phyloP scores from a whole-genome alignment of 2,329 filamentous ascomycete species.

The Colletotrichum gloeosporioides region DNA sequence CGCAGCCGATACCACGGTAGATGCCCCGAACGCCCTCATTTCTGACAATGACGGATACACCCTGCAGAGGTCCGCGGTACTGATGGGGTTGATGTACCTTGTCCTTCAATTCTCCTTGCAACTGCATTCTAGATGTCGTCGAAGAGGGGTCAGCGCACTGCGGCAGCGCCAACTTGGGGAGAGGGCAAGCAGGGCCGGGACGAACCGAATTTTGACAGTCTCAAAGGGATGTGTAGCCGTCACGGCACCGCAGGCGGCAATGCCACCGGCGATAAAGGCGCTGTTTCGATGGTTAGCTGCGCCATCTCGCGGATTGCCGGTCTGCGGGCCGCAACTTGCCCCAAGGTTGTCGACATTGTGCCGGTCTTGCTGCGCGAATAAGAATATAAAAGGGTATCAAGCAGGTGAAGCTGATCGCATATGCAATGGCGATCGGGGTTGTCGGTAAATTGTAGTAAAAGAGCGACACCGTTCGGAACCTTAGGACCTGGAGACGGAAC shows the following conservation, averaged over 20 bases:
- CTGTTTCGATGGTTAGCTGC: conserved; percentile 43
- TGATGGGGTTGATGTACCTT: conserved; percentile 85
- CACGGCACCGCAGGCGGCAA: conserved; percentile 96
- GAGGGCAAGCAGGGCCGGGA: conserved; percentile 13
- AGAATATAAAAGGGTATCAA: neutral
- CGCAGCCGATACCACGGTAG: conserved; percentile 87
- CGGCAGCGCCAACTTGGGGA: conserved; percentile 13
- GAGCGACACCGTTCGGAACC: conserved; percentile 3
- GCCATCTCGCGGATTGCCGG: neutral
- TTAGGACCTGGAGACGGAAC: conserved; percentile 6
- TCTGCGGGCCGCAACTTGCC: conserved; percentile 34
- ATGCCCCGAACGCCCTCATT: conserved; percentile 89
- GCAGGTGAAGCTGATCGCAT: neutral
- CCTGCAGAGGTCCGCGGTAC: conserved; percentile 92
- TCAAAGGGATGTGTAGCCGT: conserved; percentile 98
- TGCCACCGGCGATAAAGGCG: conserved; percentile 93
- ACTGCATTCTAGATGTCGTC: conserved; percentile 72
- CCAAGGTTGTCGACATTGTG: conserved; percentile 58
- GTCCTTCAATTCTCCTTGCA: conserved; percentile 92
- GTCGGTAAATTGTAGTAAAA: neutral
- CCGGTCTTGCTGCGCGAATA: neutral
- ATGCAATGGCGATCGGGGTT: neutral
- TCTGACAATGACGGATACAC: conserved; percentile 84
- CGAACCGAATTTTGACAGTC: conserved; percentile 95
- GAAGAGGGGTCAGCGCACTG: neutral